Evolutionary conservation across 2,329 filamentous ascomycete genomes (phyloP), one percentile per base, ranked within the genome.

Genomic region (Aspergillus fumigatiaffinis): DNA sequence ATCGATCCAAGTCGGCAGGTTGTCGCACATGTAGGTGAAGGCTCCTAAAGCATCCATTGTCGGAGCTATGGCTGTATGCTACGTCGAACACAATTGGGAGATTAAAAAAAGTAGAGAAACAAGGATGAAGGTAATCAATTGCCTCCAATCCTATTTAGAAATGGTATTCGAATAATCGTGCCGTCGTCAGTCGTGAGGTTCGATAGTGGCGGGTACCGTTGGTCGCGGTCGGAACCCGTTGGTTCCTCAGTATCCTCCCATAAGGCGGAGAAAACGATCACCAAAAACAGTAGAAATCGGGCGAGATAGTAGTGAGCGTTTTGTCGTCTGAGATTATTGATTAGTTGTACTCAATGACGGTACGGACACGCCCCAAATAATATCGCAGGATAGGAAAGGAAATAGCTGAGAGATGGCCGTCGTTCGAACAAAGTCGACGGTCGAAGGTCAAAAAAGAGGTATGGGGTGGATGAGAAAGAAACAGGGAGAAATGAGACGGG

Each of bases 11-110:
- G 66, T 53, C 14, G 78, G 78, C 17, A 79, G 56, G 56, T 75
- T 78, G 52, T 79, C 75, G 48, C 71, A 65, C 8, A 80, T 70
- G 60, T 74, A 70, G 61, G 73, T 66, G 62, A 80, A 80, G 56
- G 77, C 77, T 54, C 74, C 71, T 49, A 78, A 63, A 42, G 77
- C 72, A 66, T 79, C 77, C 69, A 77, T 74, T 20, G 67, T 49
- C 41, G 57, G 50, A 41, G 59, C 42, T 52, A 52, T 54, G 46
- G 54, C 49, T 60, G 42, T 55, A 62, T 62, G 51, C 41, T 60
- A 35, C 32, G 25, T n/a, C 17, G 21, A 10, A 17, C n/a, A 48
- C 25, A 44, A 25, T 12, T 25, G 10, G 41, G 14, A 8, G 6
- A 25, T 21, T 21, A 17, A 12, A 20, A 28, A 52, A 4, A 3